Evolutionary conservation across 768 basidiomycete species (phyloP), one percentile per base, ranked within the genome.

Genomic region (Naganishia vishniacii): DNA sequence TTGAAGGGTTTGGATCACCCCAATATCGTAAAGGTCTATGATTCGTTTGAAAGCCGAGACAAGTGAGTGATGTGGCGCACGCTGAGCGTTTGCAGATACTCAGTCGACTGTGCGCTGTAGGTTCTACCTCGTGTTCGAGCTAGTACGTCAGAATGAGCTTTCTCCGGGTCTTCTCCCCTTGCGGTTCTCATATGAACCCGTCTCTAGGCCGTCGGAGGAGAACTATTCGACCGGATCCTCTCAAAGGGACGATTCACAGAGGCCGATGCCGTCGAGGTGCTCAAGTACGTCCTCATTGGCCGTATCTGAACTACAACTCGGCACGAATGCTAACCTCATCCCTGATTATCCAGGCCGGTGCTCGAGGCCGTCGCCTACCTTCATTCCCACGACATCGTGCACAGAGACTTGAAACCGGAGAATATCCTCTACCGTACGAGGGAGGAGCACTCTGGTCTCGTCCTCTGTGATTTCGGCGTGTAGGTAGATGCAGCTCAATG

Each of bases 401-500:
- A 99, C 73, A 85, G 95, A 3, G 94, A 99, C 73, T 83, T 99
- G 66, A 98, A 97, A 75, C 95, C 95, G 0, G 95, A 99, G 78
- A 98, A 98, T 74, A 93, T 99, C 65, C 81, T 99, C 3, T 97
- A 91, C 74, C 85, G 89, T 42, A 89, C 88, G 4, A 85, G 81
- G 68, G 87, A 84, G 2, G 73, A 81, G 11, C 81, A 87, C 18
- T 89, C 88, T n/a, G 88, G 88, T 67, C 83, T 98, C 53, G 93
- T 99, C 62, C 91, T 98, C 45, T 93, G 85, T 6, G 95, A 98
- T 77, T 99, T 99, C 72, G 95, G 95, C 68, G 97, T 99, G 89
- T 91, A 69, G 18, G 86, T 78, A 29, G 18, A n/a, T n/a, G n/a
- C n/a, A n/a, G n/a, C n/a, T n/a, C n/a, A n/a, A n/a, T n/a, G n/a